Conservation (phyloP, 768 basidiomycete species). For the Phaeolepiota aurea region DNA sequence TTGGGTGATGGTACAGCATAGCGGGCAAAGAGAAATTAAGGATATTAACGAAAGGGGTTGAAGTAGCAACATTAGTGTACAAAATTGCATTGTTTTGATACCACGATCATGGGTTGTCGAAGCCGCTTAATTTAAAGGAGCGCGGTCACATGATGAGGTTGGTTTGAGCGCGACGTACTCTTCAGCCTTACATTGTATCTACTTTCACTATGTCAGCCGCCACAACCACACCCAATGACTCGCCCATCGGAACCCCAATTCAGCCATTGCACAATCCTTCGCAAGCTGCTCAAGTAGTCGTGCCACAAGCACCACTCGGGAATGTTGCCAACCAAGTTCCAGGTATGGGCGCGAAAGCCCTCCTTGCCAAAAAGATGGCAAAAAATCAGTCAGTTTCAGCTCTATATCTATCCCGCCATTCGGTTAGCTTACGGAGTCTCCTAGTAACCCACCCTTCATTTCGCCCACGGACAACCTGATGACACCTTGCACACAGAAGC, state of each 20-base stretch:
- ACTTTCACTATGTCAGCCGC: conserved; percentile 41
- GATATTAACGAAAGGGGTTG: too few species aligned
- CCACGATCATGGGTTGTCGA: too few species aligned
- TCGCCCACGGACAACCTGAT: conserved; percentile 95
- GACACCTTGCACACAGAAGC: conserved; percentile 89
- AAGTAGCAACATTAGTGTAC: too few species aligned
- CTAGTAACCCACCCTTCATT: conserved; percentile 78
- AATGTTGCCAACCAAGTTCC: conserved; percentile 51
- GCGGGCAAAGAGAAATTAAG: too few species aligned
- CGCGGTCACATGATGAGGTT: conserved; percentile 13
- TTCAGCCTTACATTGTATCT: too few species aligned
- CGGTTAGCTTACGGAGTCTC: conserved; percentile 6
- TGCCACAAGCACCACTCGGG: conserved; percentile 76
- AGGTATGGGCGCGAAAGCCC: conserved; percentile 83
- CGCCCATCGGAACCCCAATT: conserved; percentile 53
- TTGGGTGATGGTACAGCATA: conserved; percentile 74
- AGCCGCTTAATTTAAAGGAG: too few species aligned
- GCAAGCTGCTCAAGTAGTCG: conserved; percentile 68
- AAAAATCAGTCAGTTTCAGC: conserved; percentile 63
- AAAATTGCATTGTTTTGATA: too few species aligned
- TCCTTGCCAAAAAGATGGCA: conserved; percentile 90
- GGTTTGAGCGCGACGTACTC: too few species aligned
- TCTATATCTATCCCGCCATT: not conserved
- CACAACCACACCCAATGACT: conserved; percentile 54
- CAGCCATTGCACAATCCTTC: conserved; percentile 83